Evolutionary conservation across 805 yeast species (phyloP), one percentile per base, ranked within the genome.

Genomic region (Pichia cabralensis): DNA sequence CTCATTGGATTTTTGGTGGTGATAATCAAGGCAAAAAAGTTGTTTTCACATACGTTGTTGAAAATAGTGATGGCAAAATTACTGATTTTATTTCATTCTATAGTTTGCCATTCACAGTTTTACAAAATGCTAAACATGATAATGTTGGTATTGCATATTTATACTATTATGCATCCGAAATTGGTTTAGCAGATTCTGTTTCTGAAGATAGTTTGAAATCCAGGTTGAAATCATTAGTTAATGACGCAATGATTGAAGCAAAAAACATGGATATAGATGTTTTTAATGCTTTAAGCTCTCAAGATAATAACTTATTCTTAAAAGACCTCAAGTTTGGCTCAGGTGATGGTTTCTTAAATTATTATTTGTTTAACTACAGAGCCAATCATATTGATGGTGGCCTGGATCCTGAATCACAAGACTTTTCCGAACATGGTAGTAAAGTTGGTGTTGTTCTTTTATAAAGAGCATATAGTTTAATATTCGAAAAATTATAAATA

Each of bases 31-130:
- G 46, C 8, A 64, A 62, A 8, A 64, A 69, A 32, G 88, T 83
- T 16, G 33, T 89, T 31, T 74, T 75, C 49, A 60, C 92, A 0
- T 89, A 72, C 56, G 96, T 92, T 6, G 89, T 85, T 28, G 80
- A 73, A 47, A 49, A 62, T 34, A 38, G 30, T 18, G 71, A 69
- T 25, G 64, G 72, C 20, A 80, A 81, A 5, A 74, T 92, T 43
- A 77, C 95, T 9, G 98, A 92, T 57, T 84, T 88, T 55, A 72
- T 84, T 52, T 84, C 96, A 8, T 92, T 82, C 60, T 92, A 86
- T 54, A 69, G 86, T 30, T 66, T 92, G 29, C 96, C 96, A 29
- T 84, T 86, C 58, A 73, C 86, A 0, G 92, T 92, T 6, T 62
- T 92, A 44, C 62, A 76, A 43, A 74, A 81, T 48, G 58, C 74